These are phyloP conservation scores for Chrysopogon serrulatus DNA, from an alignment of 176 grass and related monocot species.

Conservation along the genomic window DNA sequence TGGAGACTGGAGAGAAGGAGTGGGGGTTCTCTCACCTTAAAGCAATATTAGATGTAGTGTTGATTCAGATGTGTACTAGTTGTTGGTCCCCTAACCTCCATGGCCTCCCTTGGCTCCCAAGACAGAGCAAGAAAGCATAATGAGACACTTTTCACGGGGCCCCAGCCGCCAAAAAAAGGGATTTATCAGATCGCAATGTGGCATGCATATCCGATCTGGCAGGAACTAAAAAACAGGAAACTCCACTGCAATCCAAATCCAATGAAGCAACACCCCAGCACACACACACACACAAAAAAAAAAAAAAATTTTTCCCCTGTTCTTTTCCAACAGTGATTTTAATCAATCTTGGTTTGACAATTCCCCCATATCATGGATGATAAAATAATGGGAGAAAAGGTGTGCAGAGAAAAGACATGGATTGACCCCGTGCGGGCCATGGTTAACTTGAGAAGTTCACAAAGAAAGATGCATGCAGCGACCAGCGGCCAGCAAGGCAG, in stretches of 20 bases:
- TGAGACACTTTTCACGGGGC: slow-evolving; percentile 18
- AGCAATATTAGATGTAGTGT: slow-evolving; percentile 27
- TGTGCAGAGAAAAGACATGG: not conserved
- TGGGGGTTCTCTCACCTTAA: slow-evolving; percentile 29
- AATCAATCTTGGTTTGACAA: not conserved
- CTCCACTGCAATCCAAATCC: slow-evolving; percentile 26
- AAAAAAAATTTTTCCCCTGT: not conserved
- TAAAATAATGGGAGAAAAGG: not conserved
- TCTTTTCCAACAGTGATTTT: not conserved
- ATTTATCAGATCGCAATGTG: slow-evolving; percentile 22
- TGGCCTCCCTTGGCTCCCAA: slow-evolving; percentile 41
- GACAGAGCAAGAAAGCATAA: slow-evolving; percentile 14
- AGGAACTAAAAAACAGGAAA: slow-evolving; percentile 16
- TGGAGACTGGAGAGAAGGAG: not conserved
- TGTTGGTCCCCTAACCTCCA: slow-evolving; percentile 39
- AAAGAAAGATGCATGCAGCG: not conserved
- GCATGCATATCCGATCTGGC: slow-evolving; percentile 27
- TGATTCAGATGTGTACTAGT: slow-evolving; percentile 31
- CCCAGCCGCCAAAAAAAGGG: slow-evolving; percentile 5
- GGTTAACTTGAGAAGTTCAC: slow-evolving; percentile 48
- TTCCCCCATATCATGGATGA: not conserved
- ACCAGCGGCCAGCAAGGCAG: not conserved
- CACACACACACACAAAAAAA: not conserved
- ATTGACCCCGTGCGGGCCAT: slow-evolving; percentile 21
- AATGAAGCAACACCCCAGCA: slow-evolving; percentile 19